Percentiles rank a stretch among this genome's conserved stretches.
phyloP scores from a whole-genome alignment of 148 eudicot genomes.

The Diospyros kaki region DNA sequence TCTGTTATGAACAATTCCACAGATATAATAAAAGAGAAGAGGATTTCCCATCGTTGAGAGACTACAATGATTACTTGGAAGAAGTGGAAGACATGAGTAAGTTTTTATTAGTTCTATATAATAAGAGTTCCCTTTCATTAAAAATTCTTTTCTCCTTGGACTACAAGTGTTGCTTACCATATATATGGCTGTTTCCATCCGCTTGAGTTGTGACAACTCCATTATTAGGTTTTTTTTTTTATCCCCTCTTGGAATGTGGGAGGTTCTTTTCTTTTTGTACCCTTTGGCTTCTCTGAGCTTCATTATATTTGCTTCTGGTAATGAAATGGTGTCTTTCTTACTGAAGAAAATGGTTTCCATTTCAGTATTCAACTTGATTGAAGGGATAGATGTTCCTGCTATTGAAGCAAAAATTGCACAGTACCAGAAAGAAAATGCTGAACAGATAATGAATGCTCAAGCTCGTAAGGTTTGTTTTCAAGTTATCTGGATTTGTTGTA shows the following conservation, averaged over 20 bases:
- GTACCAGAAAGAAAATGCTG: slow-evolving; percentile 81
- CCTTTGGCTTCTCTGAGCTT: neutral
- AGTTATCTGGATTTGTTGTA: neutral
- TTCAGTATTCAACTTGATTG: slow-evolving; percentile 70
- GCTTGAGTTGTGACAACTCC: neutral
- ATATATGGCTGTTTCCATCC: neutral
- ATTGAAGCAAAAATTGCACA: slow-evolving; percentile 72
- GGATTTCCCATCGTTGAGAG: slow-evolving; percentile 74
- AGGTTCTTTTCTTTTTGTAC: neutral
- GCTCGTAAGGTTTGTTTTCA: slow-evolving; percentile 68
- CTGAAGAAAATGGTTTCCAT: slow-evolving; percentile 8
- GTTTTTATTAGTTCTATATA: slow-evolving; percentile 21
- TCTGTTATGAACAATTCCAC: slow-evolving; percentile 6
- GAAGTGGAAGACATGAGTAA: slow-evolving; percentile 96
- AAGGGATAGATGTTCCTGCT: slow-evolving; percentile 74
- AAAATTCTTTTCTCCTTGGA: neutral
- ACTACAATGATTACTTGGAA: slow-evolving; percentile 94
- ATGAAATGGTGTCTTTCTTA: neutral
- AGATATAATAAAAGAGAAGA: slow-evolving; percentile 93
- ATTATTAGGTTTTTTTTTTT: neutral
- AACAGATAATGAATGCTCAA: slow-evolving; percentile 80
- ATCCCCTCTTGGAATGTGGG: neutral
- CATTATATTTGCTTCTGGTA: neutral
- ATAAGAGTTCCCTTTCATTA: neutral
- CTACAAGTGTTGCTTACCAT: neutral